A percentile compares a stretch with the other conserved stretches of the same genome.
Conservation (phyloP, 805 yeast genomes). For the Sungouiozyma ichnusensis region DNA sequence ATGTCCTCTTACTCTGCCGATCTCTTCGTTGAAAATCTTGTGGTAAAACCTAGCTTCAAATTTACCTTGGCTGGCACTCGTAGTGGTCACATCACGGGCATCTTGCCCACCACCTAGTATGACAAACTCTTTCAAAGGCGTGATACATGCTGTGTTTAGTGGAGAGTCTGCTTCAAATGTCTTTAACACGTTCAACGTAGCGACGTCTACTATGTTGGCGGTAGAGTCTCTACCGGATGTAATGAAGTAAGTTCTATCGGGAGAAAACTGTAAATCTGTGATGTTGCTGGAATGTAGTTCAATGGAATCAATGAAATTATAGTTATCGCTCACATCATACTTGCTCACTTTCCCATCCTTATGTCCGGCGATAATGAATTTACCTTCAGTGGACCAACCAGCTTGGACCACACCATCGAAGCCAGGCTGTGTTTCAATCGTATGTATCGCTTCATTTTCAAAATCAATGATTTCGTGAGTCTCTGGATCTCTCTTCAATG, state of each 20-base stretch:
- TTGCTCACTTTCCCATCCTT: slow-evolving; percentile 78
- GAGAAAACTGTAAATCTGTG: slow-evolving; percentile 84
- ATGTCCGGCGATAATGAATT: slow-evolving; percentile 75
- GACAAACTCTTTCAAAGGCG: slow-evolving; percentile 85
- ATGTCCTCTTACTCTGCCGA: slow-evolving; percentile 96
- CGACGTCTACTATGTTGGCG: slow-evolving; percentile 70
- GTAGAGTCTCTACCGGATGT: slow-evolving; percentile 89
- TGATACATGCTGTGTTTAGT: slow-evolving; percentile 87
- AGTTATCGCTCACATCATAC: slow-evolving; percentile 46
- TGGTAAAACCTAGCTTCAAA: slow-evolving; percentile 95
- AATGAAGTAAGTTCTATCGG: slow-evolving; percentile 80
- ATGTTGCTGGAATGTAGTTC: slow-evolving; percentile 67
- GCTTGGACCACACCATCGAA: slow-evolving; percentile 68
- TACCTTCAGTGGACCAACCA: slow-evolving; percentile 72
- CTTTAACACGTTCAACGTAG: slow-evolving; percentile 59
- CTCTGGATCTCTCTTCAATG: slow-evolving; percentile 39
- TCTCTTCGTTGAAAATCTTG: slow-evolving; percentile 88
- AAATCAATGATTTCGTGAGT: slow-evolving; percentile 26
- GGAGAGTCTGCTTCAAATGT: slow-evolving; percentile 83
- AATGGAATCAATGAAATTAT: slow-evolving; percentile 44
- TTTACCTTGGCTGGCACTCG: slow-evolving; percentile 85
- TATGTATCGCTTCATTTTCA: slow-evolving; percentile 44
- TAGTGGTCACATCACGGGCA: slow-evolving; percentile 97
- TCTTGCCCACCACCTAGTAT: slow-evolving; percentile 99
- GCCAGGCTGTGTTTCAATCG: slow-evolving; percentile 49